Conservation (phyloP, 331 rosid genomes). For the Quercus lobata region DNA sequence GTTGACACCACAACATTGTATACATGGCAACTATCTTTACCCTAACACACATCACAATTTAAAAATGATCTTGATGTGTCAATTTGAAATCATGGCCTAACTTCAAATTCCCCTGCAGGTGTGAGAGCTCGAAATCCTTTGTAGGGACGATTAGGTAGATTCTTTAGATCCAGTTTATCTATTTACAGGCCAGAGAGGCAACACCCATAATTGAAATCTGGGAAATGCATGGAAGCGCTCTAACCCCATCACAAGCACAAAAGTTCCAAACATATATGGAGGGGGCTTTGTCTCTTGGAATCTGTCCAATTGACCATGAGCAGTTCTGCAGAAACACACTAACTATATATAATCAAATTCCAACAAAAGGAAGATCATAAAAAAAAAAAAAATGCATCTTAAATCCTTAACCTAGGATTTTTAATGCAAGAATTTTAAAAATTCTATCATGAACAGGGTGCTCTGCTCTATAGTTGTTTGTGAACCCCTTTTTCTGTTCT, state of each 20-base stretch:
- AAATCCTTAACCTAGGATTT: neutral
- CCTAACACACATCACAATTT: neutral
- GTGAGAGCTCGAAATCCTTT: conserved; percentile 94
- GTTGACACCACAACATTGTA: neutral
- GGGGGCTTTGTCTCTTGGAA: conserved; percentile 86
- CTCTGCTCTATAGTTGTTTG: no score
- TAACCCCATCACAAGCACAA: conserved; percentile 75
- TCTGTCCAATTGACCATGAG: conserved; percentile 79
- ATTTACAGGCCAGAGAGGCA: conserved; percentile 89
- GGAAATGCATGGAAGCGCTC: conserved; percentile 82
- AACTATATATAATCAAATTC: conserved; percentile 3
- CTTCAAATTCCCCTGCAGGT: conserved; percentile 79
- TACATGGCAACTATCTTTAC: conserved; percentile 14
- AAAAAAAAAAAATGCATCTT: neutral
- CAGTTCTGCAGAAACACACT: conserved; percentile 57
- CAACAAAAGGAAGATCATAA: neutral
- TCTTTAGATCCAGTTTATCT: conserved; percentile 74
- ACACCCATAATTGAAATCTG: conserved; percentile 78
- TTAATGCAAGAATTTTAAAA: neutral
- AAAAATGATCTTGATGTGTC: conserved; percentile 2
- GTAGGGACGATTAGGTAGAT: conserved; percentile 57
- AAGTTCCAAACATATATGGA: conserved; percentile 71
- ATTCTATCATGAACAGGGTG: no score
- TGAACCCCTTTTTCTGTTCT: no score
- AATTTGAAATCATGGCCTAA: conserved; percentile 48